Base-by-base conservation (phyloP, 768 basidiomycete genomes). In the Hericium coralloides region DNA sequence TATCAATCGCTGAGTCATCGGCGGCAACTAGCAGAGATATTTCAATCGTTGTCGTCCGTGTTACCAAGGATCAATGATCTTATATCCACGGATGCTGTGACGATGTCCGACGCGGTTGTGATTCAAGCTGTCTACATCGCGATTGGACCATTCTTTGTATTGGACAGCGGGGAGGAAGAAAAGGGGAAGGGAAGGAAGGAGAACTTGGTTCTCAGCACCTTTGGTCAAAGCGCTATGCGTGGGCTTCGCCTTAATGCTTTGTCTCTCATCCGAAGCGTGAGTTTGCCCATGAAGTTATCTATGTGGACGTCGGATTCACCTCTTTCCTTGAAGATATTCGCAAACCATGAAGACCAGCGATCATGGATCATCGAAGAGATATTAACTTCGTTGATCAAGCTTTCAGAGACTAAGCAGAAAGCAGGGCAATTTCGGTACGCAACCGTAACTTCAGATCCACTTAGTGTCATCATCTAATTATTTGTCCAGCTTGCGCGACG, bases 351-450 rank as follows among this genome's bases (percentile, higher is more conserved):
- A 61, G 87, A 87, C 45, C 97, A 99, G 69, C 76, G 97, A 9
- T 84, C 87, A 0, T 97, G 94, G 94, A 95, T 98, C 60, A 87
- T 98, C n/a, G 95, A 98, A 67, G 97, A 98, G 70, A 95, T 98
- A 37, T 66, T 99, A 25, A 81, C 84, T 9, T 95, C 92, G 0
- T 73, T 98, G 55, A 94, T 89, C 63, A 95, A 92, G 70, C 76
- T 95, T 22, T 89, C 92, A 2, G 90, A 93, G 64, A 83, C 85
- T 18, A 97, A 92, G 68, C 91, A 92, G 70, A 88, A 87, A 63
- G 90, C 88, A 51, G 89, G 92, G 0, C 90, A 91, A 63, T 95
- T 94, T 70, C 79, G 85, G 93, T 94, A 49, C 14, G 83, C 72
- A 4, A 25, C 14, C 31, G 20, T 20, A 38, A 37, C 41, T 14